Base-by-base conservation (phyloP, 768 basidiomycete genomes). In the Termitomyces sp. region DNA sequence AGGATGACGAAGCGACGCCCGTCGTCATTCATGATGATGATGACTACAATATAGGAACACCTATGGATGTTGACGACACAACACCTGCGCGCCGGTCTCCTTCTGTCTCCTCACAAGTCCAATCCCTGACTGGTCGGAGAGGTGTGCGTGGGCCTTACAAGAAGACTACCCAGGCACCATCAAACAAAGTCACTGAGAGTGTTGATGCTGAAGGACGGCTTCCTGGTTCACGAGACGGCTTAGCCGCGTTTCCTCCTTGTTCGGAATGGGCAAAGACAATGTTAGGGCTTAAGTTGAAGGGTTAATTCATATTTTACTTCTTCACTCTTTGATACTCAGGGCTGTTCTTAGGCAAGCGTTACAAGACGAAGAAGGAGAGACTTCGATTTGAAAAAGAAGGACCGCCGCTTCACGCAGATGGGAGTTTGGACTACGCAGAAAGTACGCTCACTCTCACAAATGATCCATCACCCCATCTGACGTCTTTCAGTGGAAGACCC, bases 321-420 rank as follows among this genome's bases (percentile, higher is more conserved):
- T 3, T 0, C 36, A n/a, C 1, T 12, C 29, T 16, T 42, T 44
- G 25, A 22, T 32, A 31, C 20, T 41, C 13, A 43, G 20, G 3
- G 27, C 22, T 32, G 43, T 18, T 39, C 38, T 48, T 54, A 89
- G 89, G 88, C 18, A 91, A 90, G 61, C 79, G 83, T 12, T 90
- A 91, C 63, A 81, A 80, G 52, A 91, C 89, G 1, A 92, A 92
- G 74, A 91, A 87, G 62, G 89, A 92, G 59, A 77, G 89, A 10
- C 61, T 90, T 54, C 76, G 86, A n/a, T 77, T 91, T 42, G 90
- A 91, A 63, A 86, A 81, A 56, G 83, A 85, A 56, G 89, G 89
- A 0, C 87, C 86, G 16, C 90, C 89, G 0, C 76, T 78, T 22
- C 73, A 74, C 6, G 64, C 80, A n/a, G 89, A 92, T 63, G 89